A percentile compares a stretch with the other conserved stretches of the same genome.
These are phyloP conservation scores for Huiozyma naganishii DNA, from an alignment of 805 yeast genomes.

Conservation along the genomic window DNA sequence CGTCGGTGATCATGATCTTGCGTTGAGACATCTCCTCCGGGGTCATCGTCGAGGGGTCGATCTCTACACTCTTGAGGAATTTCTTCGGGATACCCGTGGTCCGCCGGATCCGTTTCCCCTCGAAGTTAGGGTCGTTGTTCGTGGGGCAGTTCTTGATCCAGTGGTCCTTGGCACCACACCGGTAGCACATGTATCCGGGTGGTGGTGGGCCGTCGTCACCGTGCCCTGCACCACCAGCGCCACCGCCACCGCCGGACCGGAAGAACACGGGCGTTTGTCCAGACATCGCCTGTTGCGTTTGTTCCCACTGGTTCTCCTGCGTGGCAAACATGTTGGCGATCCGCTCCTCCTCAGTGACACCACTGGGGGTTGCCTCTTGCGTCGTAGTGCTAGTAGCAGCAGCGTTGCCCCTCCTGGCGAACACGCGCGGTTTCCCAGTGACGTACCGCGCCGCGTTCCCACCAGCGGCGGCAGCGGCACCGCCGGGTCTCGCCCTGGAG, in stretches of 20 bases:
- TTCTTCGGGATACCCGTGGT: conserved; percentile 97
- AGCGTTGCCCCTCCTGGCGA: conserved; percentile 23
- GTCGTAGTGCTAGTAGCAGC: conserved; percentile 3
- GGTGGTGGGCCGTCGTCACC: conserved; percentile 66
- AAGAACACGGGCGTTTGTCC: conserved; percentile 67
- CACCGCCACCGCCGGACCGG: conserved; percentile 28
- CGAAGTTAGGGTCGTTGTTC: conserved; percentile 84
- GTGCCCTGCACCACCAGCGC: conserved; percentile 10
- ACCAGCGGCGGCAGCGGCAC: conserved; percentile 28
- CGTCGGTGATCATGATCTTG: conserved; percentile 78
- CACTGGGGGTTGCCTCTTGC: conserved; percentile 28
- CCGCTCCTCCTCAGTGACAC: conserved; percentile 70
- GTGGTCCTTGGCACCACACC: conserved; percentile 93
- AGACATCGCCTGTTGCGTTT: conserved; percentile 85
- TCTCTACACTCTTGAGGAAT: conserved; percentile 71
- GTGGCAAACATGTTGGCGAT: conserved; percentile 85
- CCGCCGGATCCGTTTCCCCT: conserved; percentile 79
- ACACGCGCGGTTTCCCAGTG: conserved; percentile 55
- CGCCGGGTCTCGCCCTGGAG: conserved; percentile 19
- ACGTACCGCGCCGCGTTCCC: conserved; percentile 63
- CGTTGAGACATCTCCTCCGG: conserved; percentile 46
- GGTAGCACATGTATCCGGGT: conserved; percentile 89
- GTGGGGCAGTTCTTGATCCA: conserved; percentile 96
- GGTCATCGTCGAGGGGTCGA: conserved; percentile 41
- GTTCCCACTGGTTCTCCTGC: conserved; percentile 91